These are phyloP conservation scores for Cucurbita maxima DNA, from an alignment of 306 rosid genomes.

Conservation along the genomic window DNA sequence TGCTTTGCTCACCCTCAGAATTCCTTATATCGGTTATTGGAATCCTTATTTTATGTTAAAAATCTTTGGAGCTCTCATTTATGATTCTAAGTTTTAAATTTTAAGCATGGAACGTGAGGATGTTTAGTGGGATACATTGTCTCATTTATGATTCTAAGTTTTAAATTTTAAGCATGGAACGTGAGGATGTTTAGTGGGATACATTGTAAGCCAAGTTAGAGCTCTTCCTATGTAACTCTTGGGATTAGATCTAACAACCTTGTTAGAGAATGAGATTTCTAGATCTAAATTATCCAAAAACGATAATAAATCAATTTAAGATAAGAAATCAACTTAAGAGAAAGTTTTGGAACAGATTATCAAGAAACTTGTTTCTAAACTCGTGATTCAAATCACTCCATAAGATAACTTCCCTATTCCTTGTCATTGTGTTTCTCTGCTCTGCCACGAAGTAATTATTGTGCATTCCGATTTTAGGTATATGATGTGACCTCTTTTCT, in stretches of 20 bases:
- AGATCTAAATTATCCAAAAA: too few species aligned
- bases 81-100: not conserved
- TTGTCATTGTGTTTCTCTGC: not conserved
- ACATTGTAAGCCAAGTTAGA: not conserved
- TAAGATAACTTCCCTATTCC: not conserved
- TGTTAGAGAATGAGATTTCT: too few species aligned
- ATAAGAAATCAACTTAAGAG: too few species aligned
- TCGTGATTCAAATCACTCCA: too few species aligned
- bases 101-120: not conserved
- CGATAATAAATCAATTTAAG: too few species aligned
- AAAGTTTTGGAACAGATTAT: too few species aligned
- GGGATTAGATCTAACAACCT: too few species aligned
- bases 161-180: not conserved
- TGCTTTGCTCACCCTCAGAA: not conserved
- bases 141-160: not conserved
- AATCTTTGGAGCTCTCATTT: not conserved
- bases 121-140: not conserved
- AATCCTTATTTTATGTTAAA: not conserved
- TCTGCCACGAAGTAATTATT: not conserved
- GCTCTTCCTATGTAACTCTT: too few species aligned
- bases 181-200: not conserved
- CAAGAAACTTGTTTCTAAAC: too few species aligned
- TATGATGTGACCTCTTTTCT: constrained; percentile 73
- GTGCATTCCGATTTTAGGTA: constrained; percentile 29
- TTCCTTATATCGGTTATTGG: not conserved